phyloP scores from a whole-genome alignment of 2,329 filamentous ascomycete species.

The Raffaelea deltoideospora region DNA sequence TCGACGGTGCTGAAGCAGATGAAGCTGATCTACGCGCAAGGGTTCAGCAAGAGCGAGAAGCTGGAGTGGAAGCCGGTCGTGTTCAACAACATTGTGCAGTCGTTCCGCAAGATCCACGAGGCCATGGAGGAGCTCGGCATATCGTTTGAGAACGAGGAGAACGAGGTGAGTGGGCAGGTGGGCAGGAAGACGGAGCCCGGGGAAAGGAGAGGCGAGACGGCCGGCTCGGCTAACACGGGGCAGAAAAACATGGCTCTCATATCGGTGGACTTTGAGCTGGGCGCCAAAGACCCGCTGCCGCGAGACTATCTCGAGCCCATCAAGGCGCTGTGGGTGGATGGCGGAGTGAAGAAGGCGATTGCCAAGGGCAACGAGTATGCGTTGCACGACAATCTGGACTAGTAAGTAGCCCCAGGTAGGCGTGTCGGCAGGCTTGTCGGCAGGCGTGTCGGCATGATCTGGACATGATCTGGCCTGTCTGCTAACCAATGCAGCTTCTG shows the following conservation, averaged over 20 bases:
- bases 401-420: conserved; percentile 56
- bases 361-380: conserved; percentile 92
- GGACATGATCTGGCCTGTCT: neutral
- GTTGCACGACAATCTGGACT: conserved; percentile 85
- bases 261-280: conserved; percentile 67
- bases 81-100: conserved; percentile 86
- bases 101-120: conserved; percentile 77
- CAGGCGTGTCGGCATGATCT: no score
- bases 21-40: conserved; percentile 90
- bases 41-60: conserved; percentile 79
- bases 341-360: conserved; percentile 74
- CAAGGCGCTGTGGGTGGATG: conserved; percentile 70
- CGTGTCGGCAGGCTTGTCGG: no score
- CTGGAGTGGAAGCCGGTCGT: conserved; percentile 91
- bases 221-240: neutral
- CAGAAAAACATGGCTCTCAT: conserved; percentile 69
- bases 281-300: conserved; percentile 66
- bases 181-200: neutral
- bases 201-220: neutral
- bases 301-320: conserved; percentile 66
- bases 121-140: conserved; percentile 81
- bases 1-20: conserved; percentile 98
- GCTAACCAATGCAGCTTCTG: conserved; percentile 51
- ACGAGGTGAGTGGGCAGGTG: conserved; percentile 46
- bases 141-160: conserved; percentile 61